phyloP scores from a whole-genome alignment of 1,139 yeast genomes.

The Saccharomyces hybrid region DNA sequence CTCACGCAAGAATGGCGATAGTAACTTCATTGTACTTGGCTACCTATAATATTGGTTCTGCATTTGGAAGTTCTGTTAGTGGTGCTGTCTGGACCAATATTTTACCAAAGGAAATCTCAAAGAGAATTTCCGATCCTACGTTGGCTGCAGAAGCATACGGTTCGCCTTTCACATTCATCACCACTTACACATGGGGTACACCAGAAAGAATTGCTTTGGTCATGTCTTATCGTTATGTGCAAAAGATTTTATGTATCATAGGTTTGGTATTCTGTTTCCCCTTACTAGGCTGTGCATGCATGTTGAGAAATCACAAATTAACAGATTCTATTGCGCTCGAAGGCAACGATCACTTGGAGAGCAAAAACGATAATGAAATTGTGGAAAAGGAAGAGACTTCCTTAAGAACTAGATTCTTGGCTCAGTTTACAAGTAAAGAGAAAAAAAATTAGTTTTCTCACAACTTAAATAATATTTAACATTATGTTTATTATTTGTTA shows the following conservation, averaged over 20 bases:
- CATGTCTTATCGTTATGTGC: constrained; percentile 49
- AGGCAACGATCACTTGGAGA: constrained; percentile 3
- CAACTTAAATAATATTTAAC: too few species aligned
- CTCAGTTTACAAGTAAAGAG: not conserved
- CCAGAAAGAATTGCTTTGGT: constrained; percentile 49
- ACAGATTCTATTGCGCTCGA: constrained; percentile 22
- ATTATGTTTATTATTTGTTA: too few species aligned
- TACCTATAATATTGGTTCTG: constrained; percentile 47
- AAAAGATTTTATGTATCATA: constrained; percentile 46
- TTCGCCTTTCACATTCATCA: constrained; percentile 42
- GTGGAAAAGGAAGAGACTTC: not conserved
- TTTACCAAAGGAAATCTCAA: constrained; percentile 34
- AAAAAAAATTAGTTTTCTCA: not conserved
- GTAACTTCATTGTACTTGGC: constrained; percentile 49
- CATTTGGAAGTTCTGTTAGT: constrained; percentile 38
- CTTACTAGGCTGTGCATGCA: constrained; percentile 40
- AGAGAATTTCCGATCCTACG: constrained; percentile 18
- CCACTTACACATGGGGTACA: constrained; percentile 47
- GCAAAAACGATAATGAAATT: not conserved
- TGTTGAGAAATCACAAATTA: constrained; percentile 47
- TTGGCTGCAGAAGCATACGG: constrained; percentile 38
- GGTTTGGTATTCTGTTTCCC: constrained; percentile 52
- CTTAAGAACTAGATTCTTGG: not conserved
- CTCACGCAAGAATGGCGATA: constrained; percentile 51
- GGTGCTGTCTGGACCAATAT: constrained; percentile 57